These are phyloP conservation scores for Paecilomyces sp. DNA, from an alignment of 2,329 filamentous ascomycete genomes.

Conservation along the genomic window DNA sequence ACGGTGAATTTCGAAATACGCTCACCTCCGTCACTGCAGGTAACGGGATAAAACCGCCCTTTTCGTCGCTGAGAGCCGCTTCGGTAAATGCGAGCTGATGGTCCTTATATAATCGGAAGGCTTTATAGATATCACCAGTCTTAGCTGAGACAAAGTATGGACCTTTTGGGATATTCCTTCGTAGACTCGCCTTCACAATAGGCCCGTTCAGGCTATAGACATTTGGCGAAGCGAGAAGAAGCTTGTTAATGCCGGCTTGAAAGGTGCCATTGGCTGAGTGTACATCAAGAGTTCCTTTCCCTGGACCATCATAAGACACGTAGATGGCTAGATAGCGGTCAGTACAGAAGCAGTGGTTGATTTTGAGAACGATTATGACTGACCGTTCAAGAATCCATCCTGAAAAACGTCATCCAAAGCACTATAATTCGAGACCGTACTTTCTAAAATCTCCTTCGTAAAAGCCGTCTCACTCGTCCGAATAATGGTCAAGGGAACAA, in stretches of 20 bases:
- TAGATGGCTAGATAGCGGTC: background rate
- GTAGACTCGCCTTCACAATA: background rate
- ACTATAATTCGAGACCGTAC: slow-evolving; percentile 8
- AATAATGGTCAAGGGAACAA: slow-evolving; percentile 12
- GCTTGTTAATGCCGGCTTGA: background rate
- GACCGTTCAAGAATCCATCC: slow-evolving; percentile 7
- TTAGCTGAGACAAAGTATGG: slow-evolving; percentile 44
- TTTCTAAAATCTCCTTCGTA: background rate
- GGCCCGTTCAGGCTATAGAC: background rate
- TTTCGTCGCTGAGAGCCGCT: slow-evolving; percentile 1
- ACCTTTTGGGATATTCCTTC: slow-evolving; percentile 31
- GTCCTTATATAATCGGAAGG: slow-evolving; percentile 46
- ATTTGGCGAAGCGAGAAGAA: background rate
- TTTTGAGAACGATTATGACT: background rate
- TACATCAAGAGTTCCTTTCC: background rate
- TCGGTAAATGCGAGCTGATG: slow-evolving; percentile 27
- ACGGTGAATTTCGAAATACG: background rate
- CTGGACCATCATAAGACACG: background rate
- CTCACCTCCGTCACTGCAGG: slow-evolving; percentile 7
- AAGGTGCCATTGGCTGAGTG: background rate
- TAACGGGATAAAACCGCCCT: slow-evolving; percentile 10
- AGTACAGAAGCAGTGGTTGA: background rate
- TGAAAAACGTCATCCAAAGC: slow-evolving; percentile 12
- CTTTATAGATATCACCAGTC: slow-evolving; percentile 40
- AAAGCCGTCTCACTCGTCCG: background rate